Evolutionary conservation across 345 rosid species (phyloP).

Genomic region (Gossypium bickii): DNA sequence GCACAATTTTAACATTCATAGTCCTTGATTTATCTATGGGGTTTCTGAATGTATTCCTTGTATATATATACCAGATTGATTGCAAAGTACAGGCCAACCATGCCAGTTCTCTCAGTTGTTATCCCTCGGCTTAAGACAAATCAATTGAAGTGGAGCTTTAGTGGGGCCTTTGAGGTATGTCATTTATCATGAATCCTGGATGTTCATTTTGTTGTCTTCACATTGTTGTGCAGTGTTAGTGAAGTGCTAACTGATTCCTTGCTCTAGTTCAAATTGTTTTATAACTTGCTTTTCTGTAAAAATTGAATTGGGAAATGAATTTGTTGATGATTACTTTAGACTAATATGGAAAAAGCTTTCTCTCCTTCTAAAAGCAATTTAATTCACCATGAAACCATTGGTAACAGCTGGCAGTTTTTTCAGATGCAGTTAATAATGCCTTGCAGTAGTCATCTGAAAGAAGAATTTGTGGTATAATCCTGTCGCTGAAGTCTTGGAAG

Average conservation of each 20-base stretch:
- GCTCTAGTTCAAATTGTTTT: not conserved
- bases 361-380: not conserved
- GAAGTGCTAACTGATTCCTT: not conserved
- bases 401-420: conserved; percentile 2
- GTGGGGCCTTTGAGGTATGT: conserved; percentile 93
- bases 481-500: not conserved
- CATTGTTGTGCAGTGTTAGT: no score
- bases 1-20: no score
- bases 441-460: conserved; percentile 15
- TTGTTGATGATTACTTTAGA: not conserved
- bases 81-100: conserved; percentile 95
- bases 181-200: not conserved
- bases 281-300: not conserved
- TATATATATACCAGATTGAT: conserved; percentile 57
- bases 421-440: conserved; percentile 1
- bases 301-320: not conserved
- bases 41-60: not conserved
- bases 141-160: conserved; percentile 97
- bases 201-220: not conserved
- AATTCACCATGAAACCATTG: not conserved
- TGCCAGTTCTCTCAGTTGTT: conserved; percentile 98
- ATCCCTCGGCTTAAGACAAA: conserved; percentile 97
- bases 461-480: conserved; percentile 14
- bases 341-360: not conserved
- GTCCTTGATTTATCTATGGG: not conserved